Conservation (phyloP, 2,329 filamentous ascomycete genomes). For the Neocucurbitaria cava region DNA sequence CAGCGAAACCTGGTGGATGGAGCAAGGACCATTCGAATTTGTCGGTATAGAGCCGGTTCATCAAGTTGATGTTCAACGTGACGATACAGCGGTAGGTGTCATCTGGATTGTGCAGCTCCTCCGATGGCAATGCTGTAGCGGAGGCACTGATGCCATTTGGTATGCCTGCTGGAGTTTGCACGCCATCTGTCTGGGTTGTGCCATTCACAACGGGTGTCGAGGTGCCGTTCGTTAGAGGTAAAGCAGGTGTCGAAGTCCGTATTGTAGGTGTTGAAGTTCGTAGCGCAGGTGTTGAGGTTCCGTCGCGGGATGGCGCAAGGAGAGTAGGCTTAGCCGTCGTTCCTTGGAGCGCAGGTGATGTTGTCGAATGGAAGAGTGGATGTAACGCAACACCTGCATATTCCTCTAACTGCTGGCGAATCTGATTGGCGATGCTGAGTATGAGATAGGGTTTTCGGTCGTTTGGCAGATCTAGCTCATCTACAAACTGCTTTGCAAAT, state of each 20-base stretch:
- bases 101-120: conserved; percentile 83
- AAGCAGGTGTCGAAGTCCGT: conserved; percentile 57
- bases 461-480: conserved; percentile 90
- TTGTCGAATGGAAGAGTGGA: conserved; percentile 79
- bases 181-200: conserved; percentile 49
- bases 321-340: conserved; percentile 41
- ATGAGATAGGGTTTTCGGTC: conserved; percentile 68
- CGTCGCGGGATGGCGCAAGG: conserved; percentile 57
- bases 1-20: conserved; percentile 88
- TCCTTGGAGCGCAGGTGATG: conserved; percentile 39
- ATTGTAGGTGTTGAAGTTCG: no score
- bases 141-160: conserved; percentile 71
- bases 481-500: conserved; percentile 88
- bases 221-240: conserved; percentile 58
- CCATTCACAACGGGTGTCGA: conserved; percentile 63
- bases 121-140: conserved; percentile 69
- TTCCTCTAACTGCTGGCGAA: conserved; percentile 92
- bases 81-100: conserved; percentile 95
- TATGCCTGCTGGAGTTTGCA: conserved; percentile 54
- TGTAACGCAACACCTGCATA: conserved; percentile 94
- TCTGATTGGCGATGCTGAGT: conserved; percentile 87
- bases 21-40: conserved; percentile 98
- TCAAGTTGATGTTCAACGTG: conserved; percentile 86
- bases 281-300: conserved; percentile 57
- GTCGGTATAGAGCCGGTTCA: conserved; percentile 91